Conservation (phyloP, 2,329 filamentous ascomycete species). For the Paecilomyces niveus region DNA sequence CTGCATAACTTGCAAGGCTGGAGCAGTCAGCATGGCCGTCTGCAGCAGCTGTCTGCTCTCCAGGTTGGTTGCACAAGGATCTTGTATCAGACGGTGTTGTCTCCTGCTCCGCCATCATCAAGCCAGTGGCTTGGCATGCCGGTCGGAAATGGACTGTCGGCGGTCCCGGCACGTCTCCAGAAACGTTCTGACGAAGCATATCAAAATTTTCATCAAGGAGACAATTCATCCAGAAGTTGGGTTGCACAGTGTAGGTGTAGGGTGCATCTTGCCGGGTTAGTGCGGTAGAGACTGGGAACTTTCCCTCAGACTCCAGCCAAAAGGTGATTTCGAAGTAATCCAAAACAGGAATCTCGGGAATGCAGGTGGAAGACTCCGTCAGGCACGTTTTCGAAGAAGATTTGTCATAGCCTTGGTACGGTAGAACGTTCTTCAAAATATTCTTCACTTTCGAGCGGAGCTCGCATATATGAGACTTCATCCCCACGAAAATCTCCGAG, state of each 20-base stretch:
- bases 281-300: background rate
- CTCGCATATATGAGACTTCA: background rate
- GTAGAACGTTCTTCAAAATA: constrained; percentile 3
- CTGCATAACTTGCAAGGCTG: background rate
- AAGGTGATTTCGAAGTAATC: constrained; percentile 3
- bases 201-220: constrained; percentile 4
- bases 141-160: background rate
- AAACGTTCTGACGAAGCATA: background rate
- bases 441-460: constrained; percentile 1
- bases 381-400: background rate
- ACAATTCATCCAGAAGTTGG: background rate
- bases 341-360: background rate
- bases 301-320: background rate
- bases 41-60: background rate
- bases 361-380: background rate
- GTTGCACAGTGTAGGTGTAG: background rate
- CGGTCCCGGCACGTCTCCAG: background rate
- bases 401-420: background rate
- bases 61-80: background rate
- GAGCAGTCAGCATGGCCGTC: background rate
- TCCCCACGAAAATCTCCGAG: constrained; percentile 4
- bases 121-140: background rate
- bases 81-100: background rate
- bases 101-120: background rate
- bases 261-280: background rate